A percentile compares a stretch with the other conserved stretches of the same genome.
Evolutionary conservation across 768 basidiomycete species (phyloP).

Genomic region (Suillus discolor): DNA sequence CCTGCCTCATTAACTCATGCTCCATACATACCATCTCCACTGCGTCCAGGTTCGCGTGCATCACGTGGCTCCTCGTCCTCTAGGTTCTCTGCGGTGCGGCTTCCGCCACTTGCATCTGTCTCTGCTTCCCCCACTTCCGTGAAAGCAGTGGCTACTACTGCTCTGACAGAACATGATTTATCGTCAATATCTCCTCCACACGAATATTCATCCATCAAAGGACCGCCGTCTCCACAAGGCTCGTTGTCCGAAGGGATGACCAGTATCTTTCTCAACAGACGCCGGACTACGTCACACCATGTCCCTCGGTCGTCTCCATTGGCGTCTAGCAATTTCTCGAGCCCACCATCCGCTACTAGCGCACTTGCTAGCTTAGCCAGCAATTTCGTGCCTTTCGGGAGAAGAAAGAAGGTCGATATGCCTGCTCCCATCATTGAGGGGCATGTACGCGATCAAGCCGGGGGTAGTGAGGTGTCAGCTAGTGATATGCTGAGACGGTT

Average conservation of each 20-base stretch:
- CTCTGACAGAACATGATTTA: constrained; percentile 57
- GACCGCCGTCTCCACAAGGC: constrained; percentile 62
- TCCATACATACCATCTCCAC: constrained; percentile 50
- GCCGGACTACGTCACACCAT: constrained; percentile 64
- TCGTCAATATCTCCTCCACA: constrained; percentile 45
- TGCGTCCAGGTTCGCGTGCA: constrained; percentile 73
- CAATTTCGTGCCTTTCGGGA: constrained; percentile 67
- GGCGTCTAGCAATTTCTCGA: constrained; percentile 22
- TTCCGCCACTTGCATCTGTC: constrained; percentile 58
- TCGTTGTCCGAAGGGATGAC: constrained; percentile 65
- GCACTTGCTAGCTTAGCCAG: constrained; percentile 61
- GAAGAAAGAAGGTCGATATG: constrained; percentile 43
- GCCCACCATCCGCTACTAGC: constrained; percentile 44
- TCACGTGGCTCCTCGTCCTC: constrained; percentile 72
- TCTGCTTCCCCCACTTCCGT: constrained; percentile 42
- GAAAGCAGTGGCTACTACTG: constrained; percentile 71
- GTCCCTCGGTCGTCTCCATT: constrained; percentile 53
- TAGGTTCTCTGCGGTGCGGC: constrained; percentile 62
- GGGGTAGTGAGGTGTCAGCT: constrained; percentile 34
- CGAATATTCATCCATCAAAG: constrained; percentile 29
- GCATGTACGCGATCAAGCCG: constrained; percentile 20
- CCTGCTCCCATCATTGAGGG: constrained; percentile 27
- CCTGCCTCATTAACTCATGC: constrained; percentile 40
- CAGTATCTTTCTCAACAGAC: constrained; percentile 44
- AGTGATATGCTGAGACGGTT: constrained; percentile 40